Conservation (phyloP, 768 basidiomycete genomes). For the Russula earlei region DNA sequence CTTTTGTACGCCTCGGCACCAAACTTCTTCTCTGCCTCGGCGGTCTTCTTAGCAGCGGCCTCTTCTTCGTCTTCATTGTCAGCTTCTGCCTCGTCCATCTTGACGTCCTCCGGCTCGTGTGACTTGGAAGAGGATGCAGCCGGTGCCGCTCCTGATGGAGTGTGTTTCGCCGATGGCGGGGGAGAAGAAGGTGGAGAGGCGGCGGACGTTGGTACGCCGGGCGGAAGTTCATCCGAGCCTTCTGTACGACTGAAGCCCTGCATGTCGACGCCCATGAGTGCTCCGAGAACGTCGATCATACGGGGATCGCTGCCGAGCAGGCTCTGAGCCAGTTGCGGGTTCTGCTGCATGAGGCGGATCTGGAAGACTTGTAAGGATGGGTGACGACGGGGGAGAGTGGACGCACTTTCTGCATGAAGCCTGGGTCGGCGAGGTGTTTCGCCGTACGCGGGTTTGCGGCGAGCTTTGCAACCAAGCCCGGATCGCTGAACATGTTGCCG, state of each 20-base stretch:
- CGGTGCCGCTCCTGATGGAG: constrained; percentile 27
- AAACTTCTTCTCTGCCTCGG: constrained; percentile 68
- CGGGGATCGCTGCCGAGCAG: constrained; percentile 68
- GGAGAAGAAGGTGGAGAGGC: constrained; percentile 31
- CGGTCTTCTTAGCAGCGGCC: constrained; percentile 63
- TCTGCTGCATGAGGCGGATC: constrained; percentile 59
- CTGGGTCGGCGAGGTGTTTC: constrained; percentile 74
- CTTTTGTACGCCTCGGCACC: constrained; percentile 82
- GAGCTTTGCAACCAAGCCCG: constrained; percentile 73
- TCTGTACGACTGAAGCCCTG: constrained; percentile 77
- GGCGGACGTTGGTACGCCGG: constrained; percentile 39
- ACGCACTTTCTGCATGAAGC: constrained; percentile 63
- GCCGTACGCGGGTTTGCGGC: constrained; percentile 80
- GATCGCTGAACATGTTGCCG: constrained; percentile 74
- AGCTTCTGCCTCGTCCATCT: constrained; percentile 43
- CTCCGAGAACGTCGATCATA: constrained; percentile 91
- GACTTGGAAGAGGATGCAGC: constrained; percentile 29
- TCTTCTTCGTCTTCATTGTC: constrained; percentile 59
- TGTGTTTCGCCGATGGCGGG: constrained; percentile 29
- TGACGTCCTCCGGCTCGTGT: constrained; percentile 41
- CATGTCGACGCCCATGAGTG: constrained; percentile 87
- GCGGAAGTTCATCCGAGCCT: constrained; percentile 72
- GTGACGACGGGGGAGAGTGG: no score
- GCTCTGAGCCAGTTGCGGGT: constrained; percentile 52
- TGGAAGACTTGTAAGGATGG: constrained; percentile 22